Evolutionary conservation across 2,329 filamentous ascomycete genomes (phyloP).

Genomic region (Cercospora sp.): DNA sequence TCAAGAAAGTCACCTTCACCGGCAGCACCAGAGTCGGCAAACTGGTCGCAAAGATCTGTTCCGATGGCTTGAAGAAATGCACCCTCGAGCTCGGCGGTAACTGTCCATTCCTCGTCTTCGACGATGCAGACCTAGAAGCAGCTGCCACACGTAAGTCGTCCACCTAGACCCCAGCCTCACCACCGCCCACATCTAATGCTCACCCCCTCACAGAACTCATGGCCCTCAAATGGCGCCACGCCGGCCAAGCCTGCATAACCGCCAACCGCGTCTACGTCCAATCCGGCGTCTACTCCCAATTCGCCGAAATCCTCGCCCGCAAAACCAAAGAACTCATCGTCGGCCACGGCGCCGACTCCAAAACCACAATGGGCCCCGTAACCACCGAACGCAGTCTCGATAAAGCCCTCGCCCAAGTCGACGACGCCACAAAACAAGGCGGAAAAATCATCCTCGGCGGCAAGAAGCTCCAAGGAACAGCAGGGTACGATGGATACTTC

Average conservation of each 20-base stretch:
- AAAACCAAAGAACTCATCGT: constrained; percentile 57
- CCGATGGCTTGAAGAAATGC: constrained; percentile 62
- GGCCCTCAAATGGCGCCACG: constrained; percentile 58
- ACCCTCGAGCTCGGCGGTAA: constrained; percentile 66
- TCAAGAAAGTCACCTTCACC: constrained; percentile 65
- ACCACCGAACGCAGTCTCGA: constrained; percentile 58
- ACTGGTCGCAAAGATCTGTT: constrained; percentile 60
- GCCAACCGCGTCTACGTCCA: constrained; percentile 68
- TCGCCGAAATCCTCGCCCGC: constrained; percentile 57
- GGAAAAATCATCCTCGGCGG: constrained; percentile 65
- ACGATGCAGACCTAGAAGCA: constrained; percentile 62
- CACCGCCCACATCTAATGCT: constrained; percentile 5
- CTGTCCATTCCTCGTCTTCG: constrained; percentile 64
- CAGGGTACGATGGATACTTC: constrained; percentile 60
- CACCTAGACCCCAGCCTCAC: not conserved
- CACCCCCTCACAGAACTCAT: constrained; percentile 40
- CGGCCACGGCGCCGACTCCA: constrained; percentile 60
- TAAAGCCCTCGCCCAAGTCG: constrained; percentile 60
- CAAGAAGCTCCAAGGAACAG: constrained; percentile 44
- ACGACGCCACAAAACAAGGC: constrained; percentile 61
- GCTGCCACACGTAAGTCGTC: constrained; percentile 48
- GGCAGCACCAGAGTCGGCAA: constrained; percentile 62
- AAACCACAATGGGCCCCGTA: constrained; percentile 61
- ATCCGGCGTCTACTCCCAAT: constrained; percentile 60
- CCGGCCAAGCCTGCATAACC: constrained; percentile 65